These are phyloP conservation scores for Fusarium nanum DNA, from an alignment of 2,329 filamentous ascomycete genomes.

Conservation along the genomic window DNA sequence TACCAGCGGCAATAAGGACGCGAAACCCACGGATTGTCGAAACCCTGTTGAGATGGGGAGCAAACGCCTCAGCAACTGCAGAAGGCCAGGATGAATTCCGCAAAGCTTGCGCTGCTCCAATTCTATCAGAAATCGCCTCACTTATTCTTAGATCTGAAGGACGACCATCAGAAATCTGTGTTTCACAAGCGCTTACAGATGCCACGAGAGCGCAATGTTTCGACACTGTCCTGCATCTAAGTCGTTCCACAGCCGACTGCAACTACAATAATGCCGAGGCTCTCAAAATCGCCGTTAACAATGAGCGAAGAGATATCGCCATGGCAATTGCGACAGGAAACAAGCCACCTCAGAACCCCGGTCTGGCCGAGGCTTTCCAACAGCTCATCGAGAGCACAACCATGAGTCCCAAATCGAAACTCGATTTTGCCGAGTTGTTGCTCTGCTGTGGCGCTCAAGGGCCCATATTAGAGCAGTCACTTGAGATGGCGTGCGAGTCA, in stretches of 20 bases:
- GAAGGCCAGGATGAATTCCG: conserved; percentile 67
- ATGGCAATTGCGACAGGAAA: conserved; percentile 66
- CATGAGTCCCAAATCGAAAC: conserved; percentile 61
- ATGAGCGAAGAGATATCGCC: conserved; percentile 64
- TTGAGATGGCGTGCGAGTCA: conserved; percentile 61
- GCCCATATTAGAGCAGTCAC: conserved; percentile 59
- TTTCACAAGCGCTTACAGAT: conserved; percentile 65
- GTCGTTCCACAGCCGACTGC: conserved; percentile 64
- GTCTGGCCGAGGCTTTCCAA: conserved; percentile 63
- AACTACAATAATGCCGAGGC: conserved; percentile 64
- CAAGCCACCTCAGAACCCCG: conserved; percentile 61
- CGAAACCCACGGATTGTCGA: conserved; percentile 58
- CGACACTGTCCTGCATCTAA: conserved; percentile 62
- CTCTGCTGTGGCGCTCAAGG: conserved; percentile 69
- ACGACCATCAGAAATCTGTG: conserved; percentile 55
- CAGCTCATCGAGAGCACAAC: conserved; percentile 59
- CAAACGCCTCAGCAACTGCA: conserved; percentile 58
- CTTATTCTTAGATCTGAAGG: conserved; percentile 63
- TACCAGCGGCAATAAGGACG: conserved; percentile 61
- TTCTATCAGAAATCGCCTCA: conserved; percentile 59
- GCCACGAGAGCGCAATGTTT: conserved; percentile 62
- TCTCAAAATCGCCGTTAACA: conserved; percentile 61
- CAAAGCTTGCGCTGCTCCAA: conserved; percentile 60
- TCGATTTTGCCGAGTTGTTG: conserved; percentile 65
- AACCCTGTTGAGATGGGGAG: conserved; percentile 64